phyloP scores from a whole-genome alignment of 768 basidiomycete genomes.

The Lanmaoa rubissima region DNA sequence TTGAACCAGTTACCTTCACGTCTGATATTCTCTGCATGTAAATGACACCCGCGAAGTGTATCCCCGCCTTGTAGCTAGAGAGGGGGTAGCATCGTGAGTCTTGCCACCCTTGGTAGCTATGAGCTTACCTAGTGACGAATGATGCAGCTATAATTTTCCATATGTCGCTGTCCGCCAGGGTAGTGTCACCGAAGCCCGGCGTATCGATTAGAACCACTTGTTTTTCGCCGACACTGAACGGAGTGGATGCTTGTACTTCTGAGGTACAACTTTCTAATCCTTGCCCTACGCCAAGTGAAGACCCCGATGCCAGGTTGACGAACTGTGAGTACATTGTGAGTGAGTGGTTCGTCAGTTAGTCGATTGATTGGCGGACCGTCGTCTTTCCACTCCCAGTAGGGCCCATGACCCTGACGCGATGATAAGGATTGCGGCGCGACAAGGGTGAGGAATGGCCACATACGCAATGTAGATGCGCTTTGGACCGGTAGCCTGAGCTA shows the following conservation, averaged over 20 bases:
- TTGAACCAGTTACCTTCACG: conserved; percentile 45
- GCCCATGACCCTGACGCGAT: conserved; percentile 26
- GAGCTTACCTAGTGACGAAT: conserved; percentile 26
- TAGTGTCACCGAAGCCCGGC: conserved; percentile 60
- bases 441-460: conserved; percentile 4
- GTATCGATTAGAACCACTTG: conserved; percentile 55
- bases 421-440: conserved; percentile 3
- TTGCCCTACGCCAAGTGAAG: conserved; percentile 29
- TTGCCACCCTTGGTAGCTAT: background rate
- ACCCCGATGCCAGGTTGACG: conserved; percentile 33
- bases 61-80: conserved; percentile 23
- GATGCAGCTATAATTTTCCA: conserved; percentile 47
- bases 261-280: conserved; percentile 36
- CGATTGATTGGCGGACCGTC: conserved; percentile 21
- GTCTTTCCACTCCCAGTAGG: conserved; percentile 33
- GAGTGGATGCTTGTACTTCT: conserved; percentile 29
- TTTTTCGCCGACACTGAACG: conserved; percentile 28
- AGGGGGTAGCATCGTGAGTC: background rate
- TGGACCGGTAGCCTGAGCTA: background rate
- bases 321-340: conserved; percentile 25
- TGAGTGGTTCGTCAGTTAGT: background rate
- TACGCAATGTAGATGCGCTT: conserved; percentile 30
- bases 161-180: conserved; percentile 46
- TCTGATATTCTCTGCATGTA: conserved; percentile 55
- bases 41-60: conserved; percentile 44